These are phyloP conservation scores for Fusarium pseudoanthophilum DNA, from an alignment of 2,329 filamentous ascomycete genomes.

Conservation along the genomic window DNA sequence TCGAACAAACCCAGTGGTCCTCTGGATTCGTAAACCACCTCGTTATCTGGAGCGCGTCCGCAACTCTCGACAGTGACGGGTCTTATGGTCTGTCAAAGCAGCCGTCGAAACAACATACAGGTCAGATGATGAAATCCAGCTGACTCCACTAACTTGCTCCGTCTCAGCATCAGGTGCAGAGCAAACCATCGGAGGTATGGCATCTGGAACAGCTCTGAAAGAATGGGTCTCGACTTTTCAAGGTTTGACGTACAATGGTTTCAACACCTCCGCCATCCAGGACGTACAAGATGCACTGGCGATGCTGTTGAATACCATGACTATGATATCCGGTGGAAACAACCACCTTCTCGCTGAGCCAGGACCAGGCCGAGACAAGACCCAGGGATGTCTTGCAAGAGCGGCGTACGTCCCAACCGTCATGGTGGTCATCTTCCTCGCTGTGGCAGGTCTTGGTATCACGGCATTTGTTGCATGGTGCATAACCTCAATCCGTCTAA, in stretches of 20 bases:
- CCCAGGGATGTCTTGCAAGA: not conserved
- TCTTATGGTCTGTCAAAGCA: not conserved
- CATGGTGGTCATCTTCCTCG: not conserved
- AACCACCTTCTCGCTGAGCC: not conserved
- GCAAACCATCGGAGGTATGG: not conserved
- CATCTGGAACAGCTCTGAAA: not conserved
- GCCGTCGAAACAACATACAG: not conserved
- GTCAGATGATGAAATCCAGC: not conserved
- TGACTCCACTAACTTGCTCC: not conserved
- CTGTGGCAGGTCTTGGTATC: not conserved
- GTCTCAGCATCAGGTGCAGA: not conserved
- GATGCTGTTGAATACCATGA: not conserved
- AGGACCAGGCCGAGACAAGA: not conserved
- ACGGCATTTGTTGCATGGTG: not conserved
- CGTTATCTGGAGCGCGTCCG: not conserved
- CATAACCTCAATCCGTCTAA: not conserved
- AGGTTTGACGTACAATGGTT: not conserved
- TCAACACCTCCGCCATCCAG: not conserved
- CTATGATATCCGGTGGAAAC: conserved; percentile 1
- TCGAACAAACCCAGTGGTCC: not conserved
- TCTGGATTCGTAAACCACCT: not conserved
- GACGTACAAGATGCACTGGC: not conserved
- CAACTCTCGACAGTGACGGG: not conserved
- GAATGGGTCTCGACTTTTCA: not conserved
- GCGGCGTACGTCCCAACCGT: not conserved